Base-by-base conservation (phyloP, 495 filamentous ascomycete species). In the Lasiosphaeria ovina region DNA sequence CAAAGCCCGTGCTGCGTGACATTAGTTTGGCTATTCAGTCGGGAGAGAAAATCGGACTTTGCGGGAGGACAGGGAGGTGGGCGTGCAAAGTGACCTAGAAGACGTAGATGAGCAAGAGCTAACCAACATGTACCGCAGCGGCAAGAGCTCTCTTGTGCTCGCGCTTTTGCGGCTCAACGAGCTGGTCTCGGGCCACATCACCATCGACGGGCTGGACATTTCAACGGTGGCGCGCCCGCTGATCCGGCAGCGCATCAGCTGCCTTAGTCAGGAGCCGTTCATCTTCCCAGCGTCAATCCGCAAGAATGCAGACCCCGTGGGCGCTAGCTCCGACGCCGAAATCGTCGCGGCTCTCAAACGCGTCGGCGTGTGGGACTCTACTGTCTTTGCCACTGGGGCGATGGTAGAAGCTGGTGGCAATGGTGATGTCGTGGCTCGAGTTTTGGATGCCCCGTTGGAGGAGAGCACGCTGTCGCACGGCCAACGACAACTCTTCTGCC, bases 131-230 rank as follows among this genome's bases (percentile, higher is more conserved):
- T 10, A 78, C 86, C 44, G 77, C 84, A 4, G 59, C 38, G 92
- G 92, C 64, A 97, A 97, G 76, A 93, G 90, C 62, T 93, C 91
- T 3, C 79, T 97, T 55, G 92, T 93, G 4, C 79, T 96, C 65
- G 85, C 90, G 34, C 79, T 97, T 9, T 93, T 97, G 79, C 87
- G 93, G 49, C 90, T 97, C 55, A 94, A 97, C 62, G 92, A 96
- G 68, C 81, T 89, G 7, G 76, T 78, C 53, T 76, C 80, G 38
- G 93, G 93, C 47, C 80, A 82, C 59, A 42, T 62, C 10, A 24
- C n/a, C n/a, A 57, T 66, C 32, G 64, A 66, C 47, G 60, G 51
- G 3, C 2, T 65, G 5, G 62, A 65, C 40, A 12, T 65, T 3
- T 12, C 7, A 11, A 40, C 14, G 9, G 38, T 60, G 9, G 60